phyloP scores from a whole-genome alignment of 2,329 filamentous ascomycete genomes.

The Aspergillus neoniger region DNA sequence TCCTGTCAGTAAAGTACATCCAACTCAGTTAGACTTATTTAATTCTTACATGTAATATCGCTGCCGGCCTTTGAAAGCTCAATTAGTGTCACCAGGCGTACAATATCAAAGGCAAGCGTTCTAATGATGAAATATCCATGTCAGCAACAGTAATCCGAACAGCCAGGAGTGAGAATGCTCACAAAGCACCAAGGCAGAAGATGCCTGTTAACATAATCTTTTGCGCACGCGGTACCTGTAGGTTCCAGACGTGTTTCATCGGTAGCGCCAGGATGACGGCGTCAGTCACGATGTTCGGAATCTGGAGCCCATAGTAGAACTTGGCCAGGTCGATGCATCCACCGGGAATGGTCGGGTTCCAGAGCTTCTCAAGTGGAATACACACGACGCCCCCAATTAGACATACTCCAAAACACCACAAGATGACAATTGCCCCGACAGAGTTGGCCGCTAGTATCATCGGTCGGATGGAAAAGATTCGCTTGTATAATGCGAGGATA shows the following conservation, averaged over 20 bases:
- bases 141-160: not conserved
- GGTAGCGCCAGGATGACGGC: conserved; percentile 32
- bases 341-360: conserved; percentile 24
- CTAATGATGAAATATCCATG: conserved; percentile 6
- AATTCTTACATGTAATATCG: conserved; percentile 28
- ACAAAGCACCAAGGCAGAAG: conserved; percentile 31
- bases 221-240: conserved; percentile 27
- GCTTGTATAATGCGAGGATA: conserved; percentile 31
- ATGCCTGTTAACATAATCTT: conserved; percentile 27
- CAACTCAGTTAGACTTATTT: not conserved
- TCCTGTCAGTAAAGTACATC: not conserved
- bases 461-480: conserved; percentile 26
- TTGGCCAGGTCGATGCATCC: conserved; percentile 30
- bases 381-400: conserved; percentile 28
- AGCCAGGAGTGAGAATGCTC: not conserved
- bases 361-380: conserved; percentile 29
- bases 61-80: conserved; percentile 23
- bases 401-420: conserved; percentile 29
- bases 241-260: conserved; percentile 28
- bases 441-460: conserved; percentile 27
- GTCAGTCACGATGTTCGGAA: conserved; percentile 35
- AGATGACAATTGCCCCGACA: conserved; percentile 23
- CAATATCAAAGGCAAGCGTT: conserved; percentile 30
- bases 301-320: conserved; percentile 31
- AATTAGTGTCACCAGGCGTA: conserved; percentile 29